phyloP scores from a whole-genome alignment of 2,329 filamentous ascomycete genomes.

The Metarhizium brunneum region DNA sequence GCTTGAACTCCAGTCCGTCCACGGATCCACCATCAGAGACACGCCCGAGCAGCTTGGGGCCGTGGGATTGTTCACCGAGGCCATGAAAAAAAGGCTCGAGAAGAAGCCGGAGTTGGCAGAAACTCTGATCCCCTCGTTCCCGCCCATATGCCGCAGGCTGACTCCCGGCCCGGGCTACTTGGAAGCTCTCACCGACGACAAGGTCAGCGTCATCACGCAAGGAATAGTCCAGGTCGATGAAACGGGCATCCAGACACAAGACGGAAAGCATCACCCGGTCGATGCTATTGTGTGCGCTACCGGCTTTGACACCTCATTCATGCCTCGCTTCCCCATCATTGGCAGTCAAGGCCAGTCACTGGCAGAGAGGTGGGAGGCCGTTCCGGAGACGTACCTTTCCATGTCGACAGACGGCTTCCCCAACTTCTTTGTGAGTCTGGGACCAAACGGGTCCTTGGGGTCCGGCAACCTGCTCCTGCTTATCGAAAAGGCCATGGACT shows the following conservation, averaged over 20 bases:
- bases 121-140: too few species aligned
- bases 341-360: conserved; percentile 35
- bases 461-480: neutral
- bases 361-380: conserved; percentile 33
- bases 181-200: neutral
- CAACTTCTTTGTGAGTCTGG: conserved; percentile 27
- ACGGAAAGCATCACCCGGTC: conserved; percentile 24
- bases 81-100: too few species aligned
- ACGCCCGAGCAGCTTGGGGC: too few species aligned
- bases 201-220: conserved; percentile 25
- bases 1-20: too few species aligned
- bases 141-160: neutral
- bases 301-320: conserved; percentile 43
- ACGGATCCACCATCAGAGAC: too few species aligned
- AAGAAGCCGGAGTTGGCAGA: too few species aligned
- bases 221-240: conserved; percentile 35
- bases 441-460: neutral
- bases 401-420: conserved; percentile 32
- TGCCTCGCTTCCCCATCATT: conserved; percentile 37
- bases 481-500: neutral
- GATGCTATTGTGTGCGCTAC: conserved; percentile 48
- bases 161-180: neutral
- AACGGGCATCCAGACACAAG: conserved; percentile 25
- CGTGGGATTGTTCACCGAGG: too few species aligned
- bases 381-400: conserved; percentile 41